These are phyloP conservation scores for Vairimorpha ceranae DNA, from an alignment of 371 early-diverging fungal species.

Conservation along the genomic window DNA sequence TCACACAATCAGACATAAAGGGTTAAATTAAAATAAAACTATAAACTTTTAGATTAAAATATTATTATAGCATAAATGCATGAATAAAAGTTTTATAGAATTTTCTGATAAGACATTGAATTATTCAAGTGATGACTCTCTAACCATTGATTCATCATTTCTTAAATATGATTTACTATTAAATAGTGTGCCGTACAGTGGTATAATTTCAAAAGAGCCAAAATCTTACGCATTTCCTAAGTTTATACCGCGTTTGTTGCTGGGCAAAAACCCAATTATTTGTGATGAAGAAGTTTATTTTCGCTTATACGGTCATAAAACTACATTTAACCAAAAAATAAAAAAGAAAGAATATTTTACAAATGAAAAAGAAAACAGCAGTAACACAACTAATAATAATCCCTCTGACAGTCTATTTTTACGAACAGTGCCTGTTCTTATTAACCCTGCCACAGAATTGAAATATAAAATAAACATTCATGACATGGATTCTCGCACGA, in stretches of 20 bases:
- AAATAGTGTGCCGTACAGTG: background rate
- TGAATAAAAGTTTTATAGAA: background rate
- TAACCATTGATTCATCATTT: no score
- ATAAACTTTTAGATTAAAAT: background rate
- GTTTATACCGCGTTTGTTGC: no score
- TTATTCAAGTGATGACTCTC: no score
- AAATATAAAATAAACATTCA: constrained; percentile 28
- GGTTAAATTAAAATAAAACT: background rate
- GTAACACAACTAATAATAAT: no score
- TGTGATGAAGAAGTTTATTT: no score
- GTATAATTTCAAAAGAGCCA: background rate
- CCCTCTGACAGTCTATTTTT: background rate
- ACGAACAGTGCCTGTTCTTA: background rate
- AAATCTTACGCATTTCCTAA: background rate
- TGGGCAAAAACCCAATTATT: no score
- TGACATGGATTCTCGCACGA: constrained; percentile 68
- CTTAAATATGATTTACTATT: background rate
- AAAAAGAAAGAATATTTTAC: no score
- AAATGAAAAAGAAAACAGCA: no score
- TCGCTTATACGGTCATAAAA: no score
- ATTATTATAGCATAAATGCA: background rate
- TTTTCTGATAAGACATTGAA: no score
- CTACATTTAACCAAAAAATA: no score
- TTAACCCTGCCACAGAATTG: background rate
- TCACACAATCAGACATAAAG: background rate